Conservation (phyloP, 805 yeast genomes). For the Starmerella floris region DNA sequence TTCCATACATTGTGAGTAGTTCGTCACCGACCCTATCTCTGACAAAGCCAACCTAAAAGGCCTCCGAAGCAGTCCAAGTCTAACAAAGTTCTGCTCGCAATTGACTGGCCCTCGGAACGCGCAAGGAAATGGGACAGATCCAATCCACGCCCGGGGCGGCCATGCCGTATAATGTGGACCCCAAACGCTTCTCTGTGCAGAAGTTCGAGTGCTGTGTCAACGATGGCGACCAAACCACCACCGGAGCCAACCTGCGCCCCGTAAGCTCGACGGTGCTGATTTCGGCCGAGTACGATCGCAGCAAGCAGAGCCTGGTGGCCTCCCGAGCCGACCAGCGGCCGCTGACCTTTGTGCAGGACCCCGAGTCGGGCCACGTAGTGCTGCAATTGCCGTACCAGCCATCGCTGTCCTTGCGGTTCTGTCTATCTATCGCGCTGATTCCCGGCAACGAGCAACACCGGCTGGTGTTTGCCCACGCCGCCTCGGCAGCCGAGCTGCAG, state of each 20-base stretch:
- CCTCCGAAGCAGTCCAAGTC: too few relatives aligned
- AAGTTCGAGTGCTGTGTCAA: conserved; percentile 12
- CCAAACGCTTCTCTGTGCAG: conserved; percentile 14
- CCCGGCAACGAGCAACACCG: conserved; percentile 12
- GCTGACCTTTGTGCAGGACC: conserved; percentile 17
- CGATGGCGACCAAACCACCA: conserved; percentile 15
- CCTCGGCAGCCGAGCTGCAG: conserved; percentile 6
- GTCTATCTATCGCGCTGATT: conserved; percentile 11
- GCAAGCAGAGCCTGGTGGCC: conserved; percentile 3
- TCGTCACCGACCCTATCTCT: too few relatives aligned
- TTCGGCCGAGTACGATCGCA: conserved; percentile 6
- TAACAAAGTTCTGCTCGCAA: too few relatives aligned
- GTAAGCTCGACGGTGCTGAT: conserved; percentile 7
- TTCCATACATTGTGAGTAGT: too few relatives aligned
- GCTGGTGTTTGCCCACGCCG: conserved; percentile 12
- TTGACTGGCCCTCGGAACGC: neutral
- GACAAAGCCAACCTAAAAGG: too few relatives aligned
- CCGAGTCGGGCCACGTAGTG: conserved; percentile 15
- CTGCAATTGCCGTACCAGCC: conserved; percentile 20
- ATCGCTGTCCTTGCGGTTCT: conserved; percentile 13
- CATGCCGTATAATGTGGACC: conserved; percentile 12
- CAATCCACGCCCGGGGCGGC: conserved; percentile 13
- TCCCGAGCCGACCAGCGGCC: conserved; percentile 15
- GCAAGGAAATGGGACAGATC: conserved; percentile 20
- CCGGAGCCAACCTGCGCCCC: conserved; percentile 4